Base-by-base conservation (phyloP, 768 basidiomycete genomes). In the Tricholoma bakamatsutake region DNA sequence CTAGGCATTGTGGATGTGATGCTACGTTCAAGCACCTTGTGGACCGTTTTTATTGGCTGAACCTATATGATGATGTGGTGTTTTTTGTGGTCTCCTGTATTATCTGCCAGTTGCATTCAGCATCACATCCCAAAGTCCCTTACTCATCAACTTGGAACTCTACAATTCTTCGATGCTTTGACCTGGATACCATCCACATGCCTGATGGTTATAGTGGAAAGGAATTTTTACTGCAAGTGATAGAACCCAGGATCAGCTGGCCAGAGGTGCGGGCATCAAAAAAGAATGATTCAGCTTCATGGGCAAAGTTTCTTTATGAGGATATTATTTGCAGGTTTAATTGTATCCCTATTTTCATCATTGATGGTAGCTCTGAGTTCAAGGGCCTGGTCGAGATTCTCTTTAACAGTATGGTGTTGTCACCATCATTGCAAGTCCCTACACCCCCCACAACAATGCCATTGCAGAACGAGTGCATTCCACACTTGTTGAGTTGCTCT, bases 11-110 rank as follows among this genome's bases (percentile, higher is more conserved):
- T 40, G 71, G 71, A 10, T 53, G 63, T 0, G 66, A 73, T n/a
- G 57, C 68, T 0, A 64, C 65, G 0, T 67, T 61, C 48, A 28
- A 45, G 0, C 27, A 55, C 15, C 52, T 72, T 1, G 4, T 27
- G 0, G 63, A 70, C 7, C 53, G 64, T 0, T 68, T 64, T 31
- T 71, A 69, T 58, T 74, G 73, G 74, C 75, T 69, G 0, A 63
- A 69, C 49, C 69, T 73, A 67, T 60, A 64, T 28, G 55, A 62
- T 8, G 60, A 71, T 9, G 48, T 72, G 5, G 33, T 56, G 0
- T 70, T 63, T 50, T 70, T 67, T 24, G 21, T 24, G 3, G 21
- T 24, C 21, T 24, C 21, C 1, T 24, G 21, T 24, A 3, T 24
- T 1, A 56, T 62, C 9, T 75, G 72, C 28, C 72, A 75, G 54